Evolutionary conservation across 1,284 basidiomycete species (phyloP).

Genomic region (Microbotryum lychnidis-dioicae): DNA sequence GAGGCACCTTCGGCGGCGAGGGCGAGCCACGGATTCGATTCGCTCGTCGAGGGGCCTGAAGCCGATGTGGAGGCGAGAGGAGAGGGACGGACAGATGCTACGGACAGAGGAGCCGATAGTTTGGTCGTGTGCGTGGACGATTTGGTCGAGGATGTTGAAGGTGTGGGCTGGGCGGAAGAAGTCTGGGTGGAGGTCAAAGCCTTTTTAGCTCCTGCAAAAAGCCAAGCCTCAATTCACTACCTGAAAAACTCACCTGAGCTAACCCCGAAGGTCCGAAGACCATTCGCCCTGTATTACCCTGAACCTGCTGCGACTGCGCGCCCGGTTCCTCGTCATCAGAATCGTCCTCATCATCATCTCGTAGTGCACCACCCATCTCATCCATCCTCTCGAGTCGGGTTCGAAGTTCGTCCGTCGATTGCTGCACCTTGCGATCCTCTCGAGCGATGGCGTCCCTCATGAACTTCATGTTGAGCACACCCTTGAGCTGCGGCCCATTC

Average conservation of each 20-base stretch:
- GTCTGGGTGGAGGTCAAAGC: constrained; percentile 22
- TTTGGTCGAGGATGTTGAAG: constrained; percentile 27
- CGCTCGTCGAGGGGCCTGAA: constrained; percentile 6
- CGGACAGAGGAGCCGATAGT: constrained; percentile 17
- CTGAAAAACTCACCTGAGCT: constrained; percentile 19
- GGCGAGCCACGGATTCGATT: constrained; percentile 65
- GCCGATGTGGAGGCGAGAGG: constrained; percentile 21
- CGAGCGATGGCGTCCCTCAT: constrained; percentile 81
- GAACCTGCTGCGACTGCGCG: constrained; percentile 38
- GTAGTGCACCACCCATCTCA: constrained; percentile 33
- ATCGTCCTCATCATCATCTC: constrained; percentile 36
- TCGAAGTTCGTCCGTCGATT: constrained; percentile 60
- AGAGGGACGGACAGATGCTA: constrained; percentile 14
- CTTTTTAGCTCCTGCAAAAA: too few relatives aligned
- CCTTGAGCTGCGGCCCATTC: constrained; percentile 50
- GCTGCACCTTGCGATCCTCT: constrained; percentile 52
- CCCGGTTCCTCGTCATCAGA: constrained; percentile 38
- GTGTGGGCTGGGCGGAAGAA: constrained; percentile 12
- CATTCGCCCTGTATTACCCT: constrained; percentile 46
- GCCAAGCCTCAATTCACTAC: too few relatives aligned
- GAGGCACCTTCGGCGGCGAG: constrained; percentile 34
- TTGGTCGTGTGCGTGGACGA: constrained; percentile 28
- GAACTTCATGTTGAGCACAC: constrained; percentile 84
- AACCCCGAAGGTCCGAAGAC: constrained; percentile 41
- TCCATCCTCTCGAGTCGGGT: constrained; percentile 53